These are phyloP conservation scores for Gossypioides kirkii DNA, from an alignment of 345 rosid genomes.

Conservation along the genomic window DNA sequence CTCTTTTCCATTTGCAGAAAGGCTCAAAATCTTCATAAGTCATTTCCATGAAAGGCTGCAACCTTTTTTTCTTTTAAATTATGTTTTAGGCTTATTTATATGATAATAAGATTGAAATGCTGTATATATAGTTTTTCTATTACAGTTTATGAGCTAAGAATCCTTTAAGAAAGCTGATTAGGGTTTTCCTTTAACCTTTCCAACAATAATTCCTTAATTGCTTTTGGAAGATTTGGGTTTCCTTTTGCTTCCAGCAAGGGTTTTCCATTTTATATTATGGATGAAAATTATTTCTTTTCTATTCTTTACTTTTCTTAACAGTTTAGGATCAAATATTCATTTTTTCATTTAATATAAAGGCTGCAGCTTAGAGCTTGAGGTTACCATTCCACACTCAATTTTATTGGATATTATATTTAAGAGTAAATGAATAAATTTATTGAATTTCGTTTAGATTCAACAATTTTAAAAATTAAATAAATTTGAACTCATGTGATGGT, in stretches of 20 bases:
- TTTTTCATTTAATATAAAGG: no score
- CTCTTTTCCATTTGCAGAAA: background rate
- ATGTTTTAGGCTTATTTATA: background rate
- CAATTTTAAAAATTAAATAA: no score
- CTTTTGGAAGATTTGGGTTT: background rate
- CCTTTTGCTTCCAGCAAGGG: background rate
- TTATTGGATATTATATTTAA: no score
- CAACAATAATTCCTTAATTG: background rate
- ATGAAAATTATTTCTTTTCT: background rate
- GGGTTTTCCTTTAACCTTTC: background rate
- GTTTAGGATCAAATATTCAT: background rate
- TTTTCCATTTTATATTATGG: background rate
- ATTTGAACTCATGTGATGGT: no score
- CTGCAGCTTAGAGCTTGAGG: no score
- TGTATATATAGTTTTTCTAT: background rate
- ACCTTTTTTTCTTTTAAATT: background rate
- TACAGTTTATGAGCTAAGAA: background rate
- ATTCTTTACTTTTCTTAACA: background rate
- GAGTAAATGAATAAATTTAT: no score
- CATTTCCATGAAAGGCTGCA: background rate
- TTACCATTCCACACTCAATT: no score
- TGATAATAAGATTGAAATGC: background rate
- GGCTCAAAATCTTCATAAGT: slow-evolving; percentile 1
- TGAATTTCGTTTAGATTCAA: no score
- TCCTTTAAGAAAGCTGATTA: background rate